These are phyloP conservation scores for Penicillium canescens DNA, from an alignment of 495 filamentous ascomycete species.

Conservation along the genomic window DNA sequence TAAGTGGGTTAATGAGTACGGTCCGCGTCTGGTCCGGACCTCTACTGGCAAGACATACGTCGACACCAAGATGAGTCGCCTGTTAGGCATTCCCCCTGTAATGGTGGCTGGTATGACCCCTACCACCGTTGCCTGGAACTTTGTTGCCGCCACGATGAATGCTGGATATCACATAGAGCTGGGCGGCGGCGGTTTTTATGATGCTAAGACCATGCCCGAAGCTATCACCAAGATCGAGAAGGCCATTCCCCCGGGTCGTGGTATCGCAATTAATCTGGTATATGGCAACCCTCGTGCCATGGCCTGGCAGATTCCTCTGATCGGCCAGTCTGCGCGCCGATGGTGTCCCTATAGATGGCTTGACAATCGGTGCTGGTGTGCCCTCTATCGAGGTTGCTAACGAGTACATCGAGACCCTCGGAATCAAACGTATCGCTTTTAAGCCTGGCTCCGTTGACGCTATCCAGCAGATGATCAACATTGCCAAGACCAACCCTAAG, in stretches of 20 bases:
- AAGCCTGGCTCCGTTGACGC: conserved; percentile 46
- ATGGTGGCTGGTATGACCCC: conserved; percentile 99
- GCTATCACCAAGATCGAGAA: conserved; percentile 85
- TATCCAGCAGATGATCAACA: conserved; percentile 46
- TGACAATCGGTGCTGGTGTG: conserved; percentile 56
- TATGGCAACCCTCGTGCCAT: conserved; percentile 95
- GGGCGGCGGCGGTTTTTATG: conserved; percentile 89
- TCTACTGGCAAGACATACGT: conserved; percentile 83
- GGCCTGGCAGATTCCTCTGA: conserved; percentile 94
- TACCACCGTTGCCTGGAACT: conserved; percentile 90
- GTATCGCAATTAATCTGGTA: conserved; percentile 91
- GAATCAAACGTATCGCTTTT: conserved; percentile 46
- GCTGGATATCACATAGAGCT: conserved; percentile 92
- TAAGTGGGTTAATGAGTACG: conserved; percentile 95
- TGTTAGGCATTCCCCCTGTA: conserved; percentile 91
- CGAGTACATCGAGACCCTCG: conserved; percentile 44
- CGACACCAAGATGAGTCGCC: conserved; percentile 94
- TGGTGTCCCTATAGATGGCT: conserved; percentile 88
- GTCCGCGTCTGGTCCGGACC: conserved; percentile 85
- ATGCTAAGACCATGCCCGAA: too few species aligned
- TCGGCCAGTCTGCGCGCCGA: conserved; percentile 80
- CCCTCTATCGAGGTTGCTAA: conserved; percentile 45
- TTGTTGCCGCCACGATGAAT: conserved; percentile 89
- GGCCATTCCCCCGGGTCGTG: conserved; percentile 82
- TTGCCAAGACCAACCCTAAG: conserved; percentile 41